Base-by-base conservation (phyloP, 208 protist genomes). In the Acanthamoeba divionensis region DNA sequence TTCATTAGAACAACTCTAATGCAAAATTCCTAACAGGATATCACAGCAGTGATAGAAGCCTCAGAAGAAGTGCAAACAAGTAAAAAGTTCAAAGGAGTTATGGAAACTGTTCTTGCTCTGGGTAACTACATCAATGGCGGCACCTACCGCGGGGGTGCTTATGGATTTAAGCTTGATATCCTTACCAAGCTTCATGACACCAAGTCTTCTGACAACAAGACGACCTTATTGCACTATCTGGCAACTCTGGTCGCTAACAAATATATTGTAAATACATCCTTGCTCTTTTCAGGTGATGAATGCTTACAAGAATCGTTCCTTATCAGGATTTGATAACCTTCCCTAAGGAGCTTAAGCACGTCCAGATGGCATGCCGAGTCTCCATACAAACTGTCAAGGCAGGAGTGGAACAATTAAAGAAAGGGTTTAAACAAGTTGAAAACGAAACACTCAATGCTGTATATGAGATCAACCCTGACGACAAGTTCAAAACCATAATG, bases 41-140 rank as follows among this genome's bases (percentile, higher is more conserved):
- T 86, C n/a, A 48, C 24, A 0, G 79, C 77, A 5, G 77, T 86
- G 54, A 31, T 86, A n/a, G 36, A 44, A 33, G 91, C 91, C 24
- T 80, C 50, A 62, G 44, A 89, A 5, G 65, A 75, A 24, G 21
- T 91, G 15, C 15, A 62, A n/a, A 55, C 48, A 38, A 73, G 44
- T 9, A 60, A 13, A 18, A 45, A 38, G 55, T 69, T 93, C 44
- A 54, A n/a, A 8, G 41, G 26, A 7, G 55, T 91, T 36, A 54
- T 93, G 6, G 80, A 89, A 48, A 33, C 91, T 12, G 48, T 91
- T 21, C 90, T 93, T 13, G 29, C 47, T 31, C 13, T 90, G 54
- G 91, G 91, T 12, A 93, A 93, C 83, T 54, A 55, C 24, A 50
- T 93, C 29, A 93, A 93, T 60, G 57, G 87, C 1, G 86, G 85